These are phyloP conservation scores for Leavenworthia alabamica DNA, from an alignment of 345 rosid species.

Conservation along the genomic window DNA sequence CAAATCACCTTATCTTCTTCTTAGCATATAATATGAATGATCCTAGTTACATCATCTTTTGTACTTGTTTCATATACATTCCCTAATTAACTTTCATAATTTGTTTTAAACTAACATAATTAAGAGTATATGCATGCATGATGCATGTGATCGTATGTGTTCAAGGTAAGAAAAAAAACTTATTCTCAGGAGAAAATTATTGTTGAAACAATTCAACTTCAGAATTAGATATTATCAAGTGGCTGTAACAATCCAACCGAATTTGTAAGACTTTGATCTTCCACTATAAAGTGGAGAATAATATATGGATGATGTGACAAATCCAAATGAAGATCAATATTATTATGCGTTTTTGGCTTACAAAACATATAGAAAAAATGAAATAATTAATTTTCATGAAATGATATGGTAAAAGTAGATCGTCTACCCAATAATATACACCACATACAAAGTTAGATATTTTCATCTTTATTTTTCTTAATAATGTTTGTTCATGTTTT, in stretches of 20 bases:
- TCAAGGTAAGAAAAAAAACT: not conserved
- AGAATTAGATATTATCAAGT: not conserved
- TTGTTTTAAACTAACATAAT: not conserved
- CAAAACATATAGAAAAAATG: not conserved
- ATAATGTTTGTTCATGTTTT: slow-evolving; percentile 6
- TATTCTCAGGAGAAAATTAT: not conserved
- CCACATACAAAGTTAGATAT: slow-evolving; percentile 2
- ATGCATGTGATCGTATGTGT: not conserved
- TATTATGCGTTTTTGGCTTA: slow-evolving; percentile 11
- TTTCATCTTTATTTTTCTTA: not conserved
- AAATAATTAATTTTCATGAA: not conserved
- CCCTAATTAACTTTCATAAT: not conserved
- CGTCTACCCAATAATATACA: slow-evolving; percentile 13
- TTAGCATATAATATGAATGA: slow-evolving; percentile 10
- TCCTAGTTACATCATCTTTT: slow-evolving; percentile 11
- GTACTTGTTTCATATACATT: slow-evolving; percentile 3
- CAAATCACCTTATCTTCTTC: not conserved
- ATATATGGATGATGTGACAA: slow-evolving; percentile 17
- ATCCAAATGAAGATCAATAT: not conserved
- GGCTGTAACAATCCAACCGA: not conserved
- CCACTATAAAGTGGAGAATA: slow-evolving; percentile 9
- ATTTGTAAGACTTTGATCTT: not conserved
- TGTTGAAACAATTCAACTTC: not conserved
- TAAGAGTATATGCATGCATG: too few relatives aligned
- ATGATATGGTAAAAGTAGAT: slow-evolving; percentile 9